phyloP scores from a whole-genome alignment of 1,284 basidiomycete species.

The Ganoderma sinense region DNA sequence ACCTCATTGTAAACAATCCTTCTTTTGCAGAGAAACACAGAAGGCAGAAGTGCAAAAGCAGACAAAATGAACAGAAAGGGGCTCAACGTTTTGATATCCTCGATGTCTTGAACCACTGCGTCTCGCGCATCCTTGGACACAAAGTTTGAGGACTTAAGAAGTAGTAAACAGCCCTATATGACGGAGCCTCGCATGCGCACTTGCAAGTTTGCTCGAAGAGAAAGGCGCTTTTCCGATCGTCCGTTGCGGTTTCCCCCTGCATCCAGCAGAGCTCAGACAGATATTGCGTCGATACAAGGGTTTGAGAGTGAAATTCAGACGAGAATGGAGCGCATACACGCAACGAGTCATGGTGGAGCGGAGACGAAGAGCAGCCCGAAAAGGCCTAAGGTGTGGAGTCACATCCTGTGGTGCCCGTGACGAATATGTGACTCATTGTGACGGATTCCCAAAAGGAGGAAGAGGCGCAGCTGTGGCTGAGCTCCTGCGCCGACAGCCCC shows the following conservation, averaged over 20 bases:
- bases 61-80: no score
- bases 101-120: no score
- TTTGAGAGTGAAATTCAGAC: background rate
- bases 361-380: background rate
- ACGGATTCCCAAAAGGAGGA: constrained; percentile 4
- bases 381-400: background rate
- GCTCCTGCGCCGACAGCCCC: constrained; percentile 6
- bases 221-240: background rate
- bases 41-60: no score
- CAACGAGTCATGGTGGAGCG: background rate
- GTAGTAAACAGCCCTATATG: no score
- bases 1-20: no score
- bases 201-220: no score
- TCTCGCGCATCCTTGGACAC: no score
- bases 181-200: no score
- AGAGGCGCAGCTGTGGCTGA: constrained; percentile 22
- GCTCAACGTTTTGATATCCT: no score
- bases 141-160: no score
- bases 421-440: constrained; percentile 10
- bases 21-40: no score
- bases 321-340: background rate
- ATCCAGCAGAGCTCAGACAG: background rate
- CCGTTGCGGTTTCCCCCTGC: background rate
- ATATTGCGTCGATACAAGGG: background rate
- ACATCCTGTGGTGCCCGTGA: background rate